A percentile compares a stretch with the other conserved stretches of the same genome.
These are phyloP conservation scores for Tylopilus balloui DNA, from an alignment of 768 basidiomycete genomes.

Conservation along the genomic window DNA sequence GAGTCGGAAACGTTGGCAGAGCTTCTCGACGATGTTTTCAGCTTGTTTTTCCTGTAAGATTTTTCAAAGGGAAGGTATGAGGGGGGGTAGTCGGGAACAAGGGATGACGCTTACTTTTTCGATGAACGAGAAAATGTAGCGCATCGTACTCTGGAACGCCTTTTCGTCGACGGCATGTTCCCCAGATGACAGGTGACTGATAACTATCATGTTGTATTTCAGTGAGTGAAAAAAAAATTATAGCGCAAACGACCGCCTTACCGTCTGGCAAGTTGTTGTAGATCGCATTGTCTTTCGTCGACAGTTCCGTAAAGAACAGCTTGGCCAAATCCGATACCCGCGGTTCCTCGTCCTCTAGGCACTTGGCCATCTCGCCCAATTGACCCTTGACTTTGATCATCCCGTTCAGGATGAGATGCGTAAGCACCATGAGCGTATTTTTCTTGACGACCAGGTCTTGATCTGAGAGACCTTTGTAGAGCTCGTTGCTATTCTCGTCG, in stretches of 20 bases:
- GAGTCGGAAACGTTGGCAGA: conserved; percentile 91
- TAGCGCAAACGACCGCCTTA: conserved; percentile 29
- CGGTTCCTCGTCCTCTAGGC: conserved; percentile 85
- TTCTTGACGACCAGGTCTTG: conserved; percentile 89
- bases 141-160: conserved; percentile 87
- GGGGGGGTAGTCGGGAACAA: neutral
- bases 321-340: conserved; percentile 93
- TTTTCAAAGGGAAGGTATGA: neutral
- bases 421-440: conserved; percentile 98
- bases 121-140: conserved; percentile 93
- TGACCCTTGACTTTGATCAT: conserved; percentile 99
- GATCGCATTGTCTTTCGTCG: conserved; percentile 97
- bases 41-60: conserved; percentile 89
- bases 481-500: conserved; percentile 93
- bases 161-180: conserved; percentile 91
- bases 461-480: conserved; percentile 93
- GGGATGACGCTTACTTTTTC: conserved; percentile 65
- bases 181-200: conserved; percentile 90
- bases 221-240: conserved; percentile 1
- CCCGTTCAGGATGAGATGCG: conserved; percentile 93
- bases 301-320: conserved; percentile 93
- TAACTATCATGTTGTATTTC: conserved; percentile 47
- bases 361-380: conserved; percentile 99
- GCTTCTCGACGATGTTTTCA: conserved; percentile 93
- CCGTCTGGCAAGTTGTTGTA: conserved; percentile 98